phyloP scores from a whole-genome alignment of 441 rosid genomes.

The Eruca vesicaria region DNA sequence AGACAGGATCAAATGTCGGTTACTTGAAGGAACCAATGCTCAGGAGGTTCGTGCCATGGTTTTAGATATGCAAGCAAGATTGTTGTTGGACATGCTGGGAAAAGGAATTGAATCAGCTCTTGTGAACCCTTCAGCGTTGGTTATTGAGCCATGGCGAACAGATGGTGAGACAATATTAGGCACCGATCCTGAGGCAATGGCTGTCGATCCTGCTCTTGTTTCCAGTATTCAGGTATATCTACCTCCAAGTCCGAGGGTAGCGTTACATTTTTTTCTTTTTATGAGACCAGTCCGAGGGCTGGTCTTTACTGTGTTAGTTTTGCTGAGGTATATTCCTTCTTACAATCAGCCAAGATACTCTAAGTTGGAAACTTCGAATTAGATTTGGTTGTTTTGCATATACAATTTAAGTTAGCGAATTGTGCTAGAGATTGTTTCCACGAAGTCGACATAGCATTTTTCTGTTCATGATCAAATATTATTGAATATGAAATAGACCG shows the following conservation, averaged over 20 bases:
- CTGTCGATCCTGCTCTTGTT: conserved; percentile 89
- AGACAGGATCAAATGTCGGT: conserved; percentile 97
- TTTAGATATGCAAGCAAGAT: conserved; percentile 97
- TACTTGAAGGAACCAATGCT: conserved; percentile 97
- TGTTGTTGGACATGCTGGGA: conserved; percentile 97
- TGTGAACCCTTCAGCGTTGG: conserved; percentile 91
- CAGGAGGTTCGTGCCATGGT: conserved; percentile 99
- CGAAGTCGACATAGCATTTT: background rate
- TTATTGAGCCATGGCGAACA: conserved; percentile 89
- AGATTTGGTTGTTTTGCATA: conserved; percentile 2
- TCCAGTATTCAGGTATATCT: conserved; percentile 79
- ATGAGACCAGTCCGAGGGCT: no score
- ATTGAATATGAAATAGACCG: conserved; percentile 10
- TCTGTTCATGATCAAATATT: conserved; percentile 1
- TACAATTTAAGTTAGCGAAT: conserved; percentile 1
- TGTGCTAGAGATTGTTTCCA: background rate
- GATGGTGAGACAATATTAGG: conserved; percentile 69
- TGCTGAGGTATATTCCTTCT: background rate
- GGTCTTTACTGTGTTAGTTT: conserved; percentile 10
- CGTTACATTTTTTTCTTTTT: background rate
- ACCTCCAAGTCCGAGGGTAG: conserved; percentile 2
- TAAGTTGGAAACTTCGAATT: background rate
- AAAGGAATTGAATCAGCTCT: conserved; percentile 99
- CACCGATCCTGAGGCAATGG: conserved; percentile 92
- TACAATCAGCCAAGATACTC: conserved; percentile 1